These are phyloP conservation scores for Penicillium thymicola DNA, from an alignment of 2,329 filamentous ascomycete species.

Conservation along the genomic window DNA sequence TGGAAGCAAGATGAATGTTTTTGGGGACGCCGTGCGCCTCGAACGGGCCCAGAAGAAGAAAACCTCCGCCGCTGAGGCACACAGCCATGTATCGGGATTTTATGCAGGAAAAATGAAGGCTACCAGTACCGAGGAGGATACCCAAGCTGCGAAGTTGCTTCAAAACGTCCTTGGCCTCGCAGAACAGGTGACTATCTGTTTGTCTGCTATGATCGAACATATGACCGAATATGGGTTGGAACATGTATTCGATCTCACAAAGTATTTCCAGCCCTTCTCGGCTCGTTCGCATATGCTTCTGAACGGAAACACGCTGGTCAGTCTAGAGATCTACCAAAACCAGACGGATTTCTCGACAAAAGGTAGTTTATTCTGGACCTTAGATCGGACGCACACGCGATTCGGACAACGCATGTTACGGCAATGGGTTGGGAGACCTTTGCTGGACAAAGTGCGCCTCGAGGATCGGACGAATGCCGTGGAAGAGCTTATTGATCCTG, in stretches of 20 bases:
- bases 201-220: conserved; percentile 95
- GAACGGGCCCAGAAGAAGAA: conserved; percentile 74
- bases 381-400: conserved; percentile 86
- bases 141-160: conserved; percentile 63
- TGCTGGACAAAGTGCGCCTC: conserved; percentile 71
- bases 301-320: conserved; percentile 90
- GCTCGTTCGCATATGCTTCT: conserved; percentile 92
- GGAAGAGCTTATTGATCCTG: conserved; percentile 73
- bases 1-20: conserved; percentile 83
- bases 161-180: conserved; percentile 84
- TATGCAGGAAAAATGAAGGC: conserved; percentile 82
- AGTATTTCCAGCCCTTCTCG: conserved; percentile 95
- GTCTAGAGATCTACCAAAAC: conserved; percentile 93
- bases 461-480: conserved; percentile 80
- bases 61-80: conserved; percentile 77
- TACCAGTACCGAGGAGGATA: conserved; percentile 51
- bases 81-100: conserved; percentile 86
- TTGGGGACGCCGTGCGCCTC: conserved; percentile 83
- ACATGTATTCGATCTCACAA: conserved; percentile 92
- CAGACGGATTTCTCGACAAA: conserved; percentile 80
- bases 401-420: conserved; percentile 84
- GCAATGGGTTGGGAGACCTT: conserved; percentile 90
- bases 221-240: conserved; percentile 88
- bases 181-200: conserved; percentile 81
- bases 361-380: conserved; percentile 91